Base-by-base conservation (phyloP, 768 basidiomycete genomes). In the Tricholoma terreum region DNA sequence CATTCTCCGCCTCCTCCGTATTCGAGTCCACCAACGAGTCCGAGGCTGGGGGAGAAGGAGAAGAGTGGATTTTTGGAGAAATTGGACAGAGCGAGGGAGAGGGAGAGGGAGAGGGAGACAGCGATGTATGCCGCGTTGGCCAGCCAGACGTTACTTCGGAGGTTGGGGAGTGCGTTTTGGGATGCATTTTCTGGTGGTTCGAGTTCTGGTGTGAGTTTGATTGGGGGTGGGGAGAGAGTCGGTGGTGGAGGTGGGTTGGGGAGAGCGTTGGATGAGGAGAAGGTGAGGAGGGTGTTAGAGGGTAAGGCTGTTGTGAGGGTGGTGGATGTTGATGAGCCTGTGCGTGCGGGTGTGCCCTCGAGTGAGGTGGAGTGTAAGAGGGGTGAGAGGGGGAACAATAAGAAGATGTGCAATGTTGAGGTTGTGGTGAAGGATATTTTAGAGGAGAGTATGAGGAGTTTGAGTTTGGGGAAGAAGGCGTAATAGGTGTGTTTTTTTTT, bases 81-180 rank as follows among this genome's bases (percentile, higher is more conserved):
- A 52, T 56, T 63, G 52, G 62, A 64, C 50, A 53, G 60, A 12
- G 51, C 54, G 52, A 60, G 52, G 50, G 60, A 64, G 59, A 58
- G 69, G 60, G 65, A 70, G 58, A 68, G 73, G 57, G 74, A 76
- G 55, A 71, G 72, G 58, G 74, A 80, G 50, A 74, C 80, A 12
- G 84, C 83, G 6, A 75, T 86, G 65, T 75, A 86, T 15, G 92
- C 91, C 10, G 81, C 83, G n/a, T 76, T 92, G 60, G 92, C 90
- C 8, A 83, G 84, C 46, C 86, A 92, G 73, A 94, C 92, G 0
- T 73, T 95, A 30, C 61, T 90, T 52, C 73, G 76, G 65, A 86
- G 85, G 65, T 78, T 94, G 31, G 86, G 89, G 4, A 69, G 75
- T 19, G 90, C 92, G 43, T 94, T 94, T 74, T 90, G 92, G 89